Evolutionary conservation across 495 filamentous ascomycete genomes (phyloP), one percentile per base, ranked within the genome.

Genomic region (Ascobolus immersus): DNA sequence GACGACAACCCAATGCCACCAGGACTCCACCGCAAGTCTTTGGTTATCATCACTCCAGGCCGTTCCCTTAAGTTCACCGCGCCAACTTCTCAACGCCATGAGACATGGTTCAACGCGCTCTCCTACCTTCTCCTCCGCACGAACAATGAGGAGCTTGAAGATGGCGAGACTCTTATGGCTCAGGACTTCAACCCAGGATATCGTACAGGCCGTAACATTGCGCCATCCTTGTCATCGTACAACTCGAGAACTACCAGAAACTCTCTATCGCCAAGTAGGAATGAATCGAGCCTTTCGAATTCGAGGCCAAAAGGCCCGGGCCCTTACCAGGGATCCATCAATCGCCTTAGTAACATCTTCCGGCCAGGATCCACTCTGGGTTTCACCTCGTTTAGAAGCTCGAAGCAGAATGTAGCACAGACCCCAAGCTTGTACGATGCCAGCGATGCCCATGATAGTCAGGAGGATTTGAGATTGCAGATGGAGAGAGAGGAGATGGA

Each of bases 1-100:
- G 86, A 96, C 51, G 86, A 94, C 47, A 96, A 94, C 50, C 77
- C 80, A 17, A 78, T 78, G 60, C 86, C 89, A 2, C 84, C 84
- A 1, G 86, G 86, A 28, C 65, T 96, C 27, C 84, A 94, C 50
- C 71, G 76, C 42, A 84, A 90, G 63, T 89, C 78, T 53, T 56
- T 96, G 43, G 61, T 94, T 36, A 70, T 96, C 38, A 59, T 91
- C 34, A 89, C 86, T 11, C 84, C 84, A 19, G 78, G 81, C 23
- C 69, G 86, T 36, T 67, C 67, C 9, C 62, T 96, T 49, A 76
- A 91, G 45, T 84, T 94, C 44, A 96, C 86, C 13, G 89, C 89
- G 34, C 71, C 77, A 19, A 96, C 86, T 6, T 73, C 78, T 12
- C 80, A 91, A 45, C 63, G 86, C 34, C 86, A 96, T 42, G 86